phyloP scores from a whole-genome alignment of 2,329 filamentous ascomycete genomes.

The Cladophialophora chaetospira region DNA sequence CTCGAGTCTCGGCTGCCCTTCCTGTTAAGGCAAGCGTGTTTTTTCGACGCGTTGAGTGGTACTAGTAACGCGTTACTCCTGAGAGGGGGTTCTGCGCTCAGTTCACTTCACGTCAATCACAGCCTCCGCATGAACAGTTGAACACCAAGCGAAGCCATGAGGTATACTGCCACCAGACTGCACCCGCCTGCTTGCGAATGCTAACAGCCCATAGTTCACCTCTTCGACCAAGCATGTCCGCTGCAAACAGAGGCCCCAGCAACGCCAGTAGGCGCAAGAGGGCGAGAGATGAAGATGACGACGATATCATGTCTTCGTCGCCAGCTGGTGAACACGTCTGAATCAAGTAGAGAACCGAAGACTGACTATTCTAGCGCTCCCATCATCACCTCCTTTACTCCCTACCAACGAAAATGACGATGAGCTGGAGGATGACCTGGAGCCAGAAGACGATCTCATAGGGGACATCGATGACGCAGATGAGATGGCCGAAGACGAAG shows the following conservation, averaged over 20 bases:
- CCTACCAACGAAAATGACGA: conserved; percentile 45
- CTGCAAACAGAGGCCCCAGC: conserved; percentile 73
- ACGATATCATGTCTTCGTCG: conserved; percentile 60
- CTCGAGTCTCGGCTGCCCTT: background rate
- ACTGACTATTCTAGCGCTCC: conserved; percentile 43
- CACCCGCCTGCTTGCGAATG: background rate
- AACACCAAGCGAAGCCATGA: conserved; percentile 14
- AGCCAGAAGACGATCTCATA: conserved; percentile 58
- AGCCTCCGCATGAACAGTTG: background rate
- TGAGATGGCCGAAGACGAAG: conserved; percentile 69
- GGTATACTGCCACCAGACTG: conserved; percentile 12
- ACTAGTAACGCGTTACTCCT: conserved; percentile 16
- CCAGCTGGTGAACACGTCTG: conserved; percentile 50
- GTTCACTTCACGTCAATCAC: background rate
- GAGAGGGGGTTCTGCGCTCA: background rate
- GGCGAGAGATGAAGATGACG: conserved; percentile 66
- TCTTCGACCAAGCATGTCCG: conserved; percentile 75
- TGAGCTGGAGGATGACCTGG: conserved; percentile 48
- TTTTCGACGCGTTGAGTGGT: conserved; percentile 15
- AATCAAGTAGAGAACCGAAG: background rate
- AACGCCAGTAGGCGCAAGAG: conserved; percentile 61
- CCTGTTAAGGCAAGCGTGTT: conserved; percentile 6
- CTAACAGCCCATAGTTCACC: conserved; percentile 65
- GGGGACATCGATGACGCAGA: conserved; percentile 68
- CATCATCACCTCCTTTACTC: conserved; percentile 63